phyloP scores from a whole-genome alignment of 306 rosid species.

The Vicia faba region DNA sequence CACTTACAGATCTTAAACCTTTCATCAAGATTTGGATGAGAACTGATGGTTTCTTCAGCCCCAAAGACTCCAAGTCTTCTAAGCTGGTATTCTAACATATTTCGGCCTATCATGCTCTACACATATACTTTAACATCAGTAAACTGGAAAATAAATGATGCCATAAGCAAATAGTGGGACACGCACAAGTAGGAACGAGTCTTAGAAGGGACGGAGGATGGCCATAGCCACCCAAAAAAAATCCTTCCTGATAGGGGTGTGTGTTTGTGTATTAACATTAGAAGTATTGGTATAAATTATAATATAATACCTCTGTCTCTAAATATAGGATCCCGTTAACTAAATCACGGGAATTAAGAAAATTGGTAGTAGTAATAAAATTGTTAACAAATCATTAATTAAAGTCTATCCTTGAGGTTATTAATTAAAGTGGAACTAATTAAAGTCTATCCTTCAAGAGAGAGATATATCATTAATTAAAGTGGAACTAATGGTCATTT shows the following conservation, averaged over 20 bases:
- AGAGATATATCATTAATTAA: no score
- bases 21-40: constrained; percentile 91
- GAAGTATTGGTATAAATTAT: no score
- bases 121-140: constrained; percentile 37
- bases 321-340: not conserved
- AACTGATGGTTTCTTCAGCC: constrained; percentile 91
- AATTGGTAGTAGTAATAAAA: not conserved
- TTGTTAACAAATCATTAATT: no score
- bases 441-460: not conserved
- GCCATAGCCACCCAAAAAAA: not conserved
- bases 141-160: constrained; percentile 36
- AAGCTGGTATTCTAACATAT: constrained; percentile 89
- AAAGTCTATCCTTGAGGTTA: not conserved
- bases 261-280: not conserved
- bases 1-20: constrained; percentile 77
- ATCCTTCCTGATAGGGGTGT: not conserved
- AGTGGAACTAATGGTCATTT: no score
- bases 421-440: no score
- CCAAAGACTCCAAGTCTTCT: constrained; percentile 91
- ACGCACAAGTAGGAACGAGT: not conserved
- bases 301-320: not conserved
- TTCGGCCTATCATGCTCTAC: constrained; percentile 95
- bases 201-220: not conserved
- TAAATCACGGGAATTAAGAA: not conserved
- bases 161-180: constrained; percentile 4